phyloP scores from a whole-genome alignment of 495 filamentous ascomycete genomes.

The Penicillium angulare region DNA sequence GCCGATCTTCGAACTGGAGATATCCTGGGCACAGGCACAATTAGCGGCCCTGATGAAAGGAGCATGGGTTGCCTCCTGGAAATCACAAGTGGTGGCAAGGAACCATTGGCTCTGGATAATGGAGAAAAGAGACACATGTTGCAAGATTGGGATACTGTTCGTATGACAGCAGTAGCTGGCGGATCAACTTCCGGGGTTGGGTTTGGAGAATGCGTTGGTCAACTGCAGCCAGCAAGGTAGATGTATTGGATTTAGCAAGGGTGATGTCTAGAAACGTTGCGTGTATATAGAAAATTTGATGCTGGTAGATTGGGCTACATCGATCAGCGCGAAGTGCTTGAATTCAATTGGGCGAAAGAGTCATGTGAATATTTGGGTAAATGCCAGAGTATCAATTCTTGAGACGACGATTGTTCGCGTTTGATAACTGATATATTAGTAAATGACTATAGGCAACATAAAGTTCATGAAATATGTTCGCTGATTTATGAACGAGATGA shows the following conservation, averaged over 20 bases:
- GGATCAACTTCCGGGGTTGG: conserved; percentile 54
- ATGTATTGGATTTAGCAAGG: neutral
- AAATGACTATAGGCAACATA: neutral
- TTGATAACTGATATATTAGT: neutral
- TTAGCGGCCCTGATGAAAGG: conserved; percentile 59
- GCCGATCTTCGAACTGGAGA: conserved; percentile 75
- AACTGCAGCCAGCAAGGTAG: conserved; percentile 32
- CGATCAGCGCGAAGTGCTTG: too few species aligned
- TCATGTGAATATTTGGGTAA: too few species aligned
- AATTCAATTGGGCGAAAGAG: too few species aligned
- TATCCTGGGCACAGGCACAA: conserved; percentile 79
- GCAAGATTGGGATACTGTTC: conserved; percentile 74
- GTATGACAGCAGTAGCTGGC: conserved; percentile 60
- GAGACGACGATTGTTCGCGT: neutral
- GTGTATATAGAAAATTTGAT: too few species aligned
- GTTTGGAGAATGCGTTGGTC: conserved; percentile 66
- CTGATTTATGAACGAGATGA: neutral
- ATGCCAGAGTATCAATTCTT: neutral
- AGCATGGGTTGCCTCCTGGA: conserved; percentile 72
- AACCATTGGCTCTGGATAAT: conserved; percentile 54
- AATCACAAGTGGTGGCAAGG: conserved; percentile 62
- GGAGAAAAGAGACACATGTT: conserved; percentile 62
- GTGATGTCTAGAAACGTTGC: too few species aligned
- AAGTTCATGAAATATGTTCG: neutral
- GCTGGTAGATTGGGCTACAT: too few species aligned